phyloP scores from a whole-genome alignment of 164 flowering plant genomes.

The Nymphaea thermarum region DNA sequence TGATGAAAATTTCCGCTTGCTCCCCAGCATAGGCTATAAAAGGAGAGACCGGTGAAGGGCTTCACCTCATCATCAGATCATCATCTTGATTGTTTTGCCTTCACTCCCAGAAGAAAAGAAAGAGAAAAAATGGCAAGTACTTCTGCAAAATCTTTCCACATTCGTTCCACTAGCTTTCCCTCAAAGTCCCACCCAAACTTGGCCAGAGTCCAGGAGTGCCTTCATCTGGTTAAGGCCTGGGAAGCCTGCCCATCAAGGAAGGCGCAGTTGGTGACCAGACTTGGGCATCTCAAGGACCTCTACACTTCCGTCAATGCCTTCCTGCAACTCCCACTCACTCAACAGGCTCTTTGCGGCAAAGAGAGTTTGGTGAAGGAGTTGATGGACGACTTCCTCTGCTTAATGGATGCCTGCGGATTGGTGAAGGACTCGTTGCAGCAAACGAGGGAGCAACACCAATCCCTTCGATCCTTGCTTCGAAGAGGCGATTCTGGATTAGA shows the following conservation, averaged over 20 bases:
- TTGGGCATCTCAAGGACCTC: conserved; percentile 4
- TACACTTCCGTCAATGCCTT: conserved; percentile 13
- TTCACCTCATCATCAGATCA: neutral
- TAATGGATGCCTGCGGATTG: conserved; percentile 20
- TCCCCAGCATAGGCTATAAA: neutral
- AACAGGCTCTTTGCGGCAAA: conserved; percentile 4
- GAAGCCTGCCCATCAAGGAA: neutral
- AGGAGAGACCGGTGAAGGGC: neutral
- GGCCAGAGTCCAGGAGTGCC: neutral
- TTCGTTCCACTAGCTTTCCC: neutral
- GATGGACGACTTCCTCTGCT: conserved; percentile 24
- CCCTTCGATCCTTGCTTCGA: conserved; percentile 16
- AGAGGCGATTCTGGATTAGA: conserved; percentile 13
- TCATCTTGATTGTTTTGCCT: neutral
- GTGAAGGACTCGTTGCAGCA: conserved; percentile 17
- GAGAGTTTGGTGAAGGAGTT: conserved; percentile 19
- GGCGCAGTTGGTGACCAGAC: neutral
- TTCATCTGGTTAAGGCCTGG: neutral
- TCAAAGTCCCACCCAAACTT: neutral
- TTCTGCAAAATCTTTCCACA: neutral
- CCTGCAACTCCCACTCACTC: conserved; percentile 12
- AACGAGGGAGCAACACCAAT: conserved; percentile 17
- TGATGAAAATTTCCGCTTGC: neutral
- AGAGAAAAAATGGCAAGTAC: neutral
- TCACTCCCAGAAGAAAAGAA: neutral